These are phyloP conservation scores for Irpex sp. DNA, from an alignment of 1,284 basidiomycete species.

Conservation along the genomic window DNA sequence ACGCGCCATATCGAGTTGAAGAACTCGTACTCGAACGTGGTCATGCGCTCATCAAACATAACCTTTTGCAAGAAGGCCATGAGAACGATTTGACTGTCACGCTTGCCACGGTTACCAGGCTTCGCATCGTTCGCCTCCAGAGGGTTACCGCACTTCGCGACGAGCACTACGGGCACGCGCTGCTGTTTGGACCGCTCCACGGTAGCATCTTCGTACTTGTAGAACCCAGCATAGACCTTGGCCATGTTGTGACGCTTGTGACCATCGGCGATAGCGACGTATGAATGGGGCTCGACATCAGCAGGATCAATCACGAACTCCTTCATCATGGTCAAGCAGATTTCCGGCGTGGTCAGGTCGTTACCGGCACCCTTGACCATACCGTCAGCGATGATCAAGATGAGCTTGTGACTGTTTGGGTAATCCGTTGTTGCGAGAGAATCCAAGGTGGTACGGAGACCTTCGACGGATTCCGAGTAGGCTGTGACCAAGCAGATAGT, in stretches of 20 bases:
- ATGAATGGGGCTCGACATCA: conserved; percentile 90
- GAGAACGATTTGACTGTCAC: conserved; percentile 95
- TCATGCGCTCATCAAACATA: conserved; percentile 99
- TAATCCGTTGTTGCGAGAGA: conserved; percentile 98
- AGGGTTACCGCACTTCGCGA: conserved; percentile 93
- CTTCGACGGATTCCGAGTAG: conserved; percentile 96
- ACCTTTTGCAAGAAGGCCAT: conserved; percentile 99
- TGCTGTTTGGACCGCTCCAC: conserved; percentile 95
- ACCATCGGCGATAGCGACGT: conserved; percentile 98
- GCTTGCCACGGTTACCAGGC: conserved; percentile 98
- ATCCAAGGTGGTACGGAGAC: conserved; percentile 95
- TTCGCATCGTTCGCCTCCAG: conserved; percentile 86
- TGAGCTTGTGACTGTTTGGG: conserved; percentile 96
- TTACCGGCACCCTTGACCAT: conserved; percentile 97
- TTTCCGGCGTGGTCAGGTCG: conserved; percentile 87
- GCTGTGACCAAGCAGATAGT: conserved; percentile 97
- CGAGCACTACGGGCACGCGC: conserved; percentile 91
- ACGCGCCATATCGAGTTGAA: conserved; percentile 97
- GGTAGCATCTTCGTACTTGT: conserved; percentile 92
- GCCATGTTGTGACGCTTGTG: conserved; percentile 99
- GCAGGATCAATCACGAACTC: conserved; percentile 82
- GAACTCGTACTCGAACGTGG: conserved; percentile 98
- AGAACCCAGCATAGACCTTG: conserved; percentile 97
- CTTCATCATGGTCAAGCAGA: conserved; percentile 97
- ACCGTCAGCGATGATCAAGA: conserved; percentile 96